Base-by-base conservation (phyloP, 202 grass and related monocot species). In the Dendrocalamus latiflorus region DNA sequence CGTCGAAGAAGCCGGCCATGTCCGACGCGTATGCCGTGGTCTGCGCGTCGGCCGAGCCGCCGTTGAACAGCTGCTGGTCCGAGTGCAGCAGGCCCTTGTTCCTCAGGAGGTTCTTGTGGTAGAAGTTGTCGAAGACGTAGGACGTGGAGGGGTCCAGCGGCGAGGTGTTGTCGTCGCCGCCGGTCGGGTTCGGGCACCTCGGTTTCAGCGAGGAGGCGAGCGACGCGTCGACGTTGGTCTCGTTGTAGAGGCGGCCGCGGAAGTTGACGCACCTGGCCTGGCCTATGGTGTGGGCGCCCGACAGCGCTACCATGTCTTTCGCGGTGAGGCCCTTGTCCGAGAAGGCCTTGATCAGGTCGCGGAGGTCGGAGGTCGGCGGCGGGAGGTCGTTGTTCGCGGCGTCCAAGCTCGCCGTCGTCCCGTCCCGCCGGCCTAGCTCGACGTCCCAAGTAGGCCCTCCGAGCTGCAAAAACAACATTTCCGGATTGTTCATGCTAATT, bases 1-100 rank as follows among this genome's bases (percentile, higher is more conserved):
- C 94, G 6, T 85, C 69, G 43, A 87, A 94, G 79, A 97, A 97
- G 0, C 85, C 53, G 1, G 80, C 76, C 66, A 28, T 87, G 84
- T 90, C 66, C 7, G 80, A 73, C 21, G 85, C 82, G 72, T 94
- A 97, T 0, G 65, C 64, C 1, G 59, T 85, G 34, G 92, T 81
- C 81, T 89, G 87, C 47, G 41, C 65, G 44, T 97, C 87, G 1
- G 91, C 91, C 1, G 91, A 92, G 4, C 91, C 94, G 9, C 91
- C 89, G 16, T 6, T 76, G 62, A 92, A 89, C 22, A 97, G 86
- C 82, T 92, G 88, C 68, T 97, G 94, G 85, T 97, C 94, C 9
- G 94, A 97, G 86, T 97, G 94, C 65, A 97, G 87, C 60, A 94
- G 80, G 6, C 88, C 94, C 74, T 94, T 91, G 66, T 91, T 85